These are phyloP conservation scores for Scenedesmus sp. DNA, from an alignment of 163 green algal genomes.

Conservation along the genomic window DNA sequence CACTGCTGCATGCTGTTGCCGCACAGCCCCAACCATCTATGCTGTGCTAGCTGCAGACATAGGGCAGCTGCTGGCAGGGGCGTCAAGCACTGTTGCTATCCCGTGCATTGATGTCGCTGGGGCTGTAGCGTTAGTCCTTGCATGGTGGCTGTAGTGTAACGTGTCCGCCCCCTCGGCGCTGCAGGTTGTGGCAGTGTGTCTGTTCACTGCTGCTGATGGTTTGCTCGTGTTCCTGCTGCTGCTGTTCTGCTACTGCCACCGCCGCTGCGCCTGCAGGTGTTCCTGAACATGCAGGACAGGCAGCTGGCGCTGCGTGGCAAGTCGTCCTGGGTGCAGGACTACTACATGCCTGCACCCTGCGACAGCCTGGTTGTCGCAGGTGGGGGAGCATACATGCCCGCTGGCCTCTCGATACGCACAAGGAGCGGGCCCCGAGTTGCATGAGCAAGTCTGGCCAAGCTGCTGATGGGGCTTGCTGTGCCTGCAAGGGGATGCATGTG, in stretches of 20 bases:
- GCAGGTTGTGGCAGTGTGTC: background rate
- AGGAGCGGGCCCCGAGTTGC: background rate
- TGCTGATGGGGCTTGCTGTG: too few relatives aligned
- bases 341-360: slow-evolving; percentile 44
- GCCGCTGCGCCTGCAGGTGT: slow-evolving; percentile 17
- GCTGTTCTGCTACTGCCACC: slow-evolving; percentile 15
- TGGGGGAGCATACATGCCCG: background rate
- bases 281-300: slow-evolving; percentile 43
- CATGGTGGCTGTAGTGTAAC: too few relatives aligned
- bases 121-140: too few relatives aligned
- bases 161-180: too few relatives aligned
- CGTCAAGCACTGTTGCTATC: too few relatives aligned
- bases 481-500: background rate
- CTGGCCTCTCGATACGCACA: too few relatives aligned
- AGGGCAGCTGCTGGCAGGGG: too few relatives aligned
- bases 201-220: background rate
- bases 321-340: slow-evolving; percentile 4
- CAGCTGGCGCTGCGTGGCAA: slow-evolving; percentile 29
- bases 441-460: background rate
- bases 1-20: too few relatives aligned
- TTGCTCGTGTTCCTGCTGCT: too few relatives aligned
- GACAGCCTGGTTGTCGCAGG: slow-evolving; percentile 25
- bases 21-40: too few relatives aligned
- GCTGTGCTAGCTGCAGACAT: too few relatives aligned
- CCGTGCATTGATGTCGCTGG: too few relatives aligned